Evolutionary conservation across 768 basidiomycete species (phyloP).

Genomic region (Mycena sanguinolenta): DNA sequence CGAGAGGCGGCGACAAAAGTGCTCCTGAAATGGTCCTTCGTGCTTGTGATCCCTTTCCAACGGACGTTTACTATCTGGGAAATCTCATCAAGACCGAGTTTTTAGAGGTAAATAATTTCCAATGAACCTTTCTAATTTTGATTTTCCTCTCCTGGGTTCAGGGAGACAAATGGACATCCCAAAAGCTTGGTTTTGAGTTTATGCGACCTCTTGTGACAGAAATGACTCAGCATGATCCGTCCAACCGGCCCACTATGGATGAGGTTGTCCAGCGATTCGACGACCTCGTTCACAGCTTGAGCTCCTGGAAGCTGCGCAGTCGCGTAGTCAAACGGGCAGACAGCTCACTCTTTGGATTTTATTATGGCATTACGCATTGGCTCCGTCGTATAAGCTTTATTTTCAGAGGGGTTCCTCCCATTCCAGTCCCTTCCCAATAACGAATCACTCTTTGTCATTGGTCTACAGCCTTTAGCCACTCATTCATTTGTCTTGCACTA

Average conservation of each 20-base stretch:
- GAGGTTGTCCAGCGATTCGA: background rate
- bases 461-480: too few relatives aligned
- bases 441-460: background rate
- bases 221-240: background rate
- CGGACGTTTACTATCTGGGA: slow-evolving; percentile 9
- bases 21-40: background rate
- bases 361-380: background rate
- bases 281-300: background rate
- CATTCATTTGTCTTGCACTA: too few relatives aligned
- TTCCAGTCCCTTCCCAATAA: background rate
- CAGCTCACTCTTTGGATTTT: background rate
- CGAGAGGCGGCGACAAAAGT: background rate
- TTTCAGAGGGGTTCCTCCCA: background rate
- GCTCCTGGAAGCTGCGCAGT: slow-evolving; percentile 5
- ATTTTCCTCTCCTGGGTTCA: background rate
- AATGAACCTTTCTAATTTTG: background rate
- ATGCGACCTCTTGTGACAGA: background rate
- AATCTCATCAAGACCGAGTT: background rate
- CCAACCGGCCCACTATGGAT: background rate
- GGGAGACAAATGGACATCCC: background rate
- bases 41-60: background rate
- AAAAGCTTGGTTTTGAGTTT: slow-evolving; percentile 1
- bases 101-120: background rate
- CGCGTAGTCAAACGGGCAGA: background rate
- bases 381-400: background rate